Percentiles rank a stretch among this genome's conserved stretches.
These are phyloP conservation scores for Circinella umbellata DNA, from an alignment of 371 early-diverging fungal species.

Conservation along the genomic window DNA sequence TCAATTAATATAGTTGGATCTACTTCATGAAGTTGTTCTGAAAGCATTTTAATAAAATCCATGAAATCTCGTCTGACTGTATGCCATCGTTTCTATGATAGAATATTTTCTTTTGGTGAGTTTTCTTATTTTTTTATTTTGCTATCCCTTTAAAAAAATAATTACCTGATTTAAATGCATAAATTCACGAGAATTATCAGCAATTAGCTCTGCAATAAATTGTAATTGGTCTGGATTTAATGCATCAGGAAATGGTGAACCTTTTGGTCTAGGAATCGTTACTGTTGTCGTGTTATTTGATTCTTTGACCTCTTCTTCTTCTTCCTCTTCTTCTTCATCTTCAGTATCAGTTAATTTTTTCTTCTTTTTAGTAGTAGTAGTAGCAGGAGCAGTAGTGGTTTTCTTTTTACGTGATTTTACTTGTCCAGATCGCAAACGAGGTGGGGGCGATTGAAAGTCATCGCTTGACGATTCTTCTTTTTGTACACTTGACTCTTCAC, in stretches of 20 bases:
- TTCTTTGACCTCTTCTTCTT: constrained; percentile 5
- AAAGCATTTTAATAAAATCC: constrained; percentile 54
- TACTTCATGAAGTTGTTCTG: constrained; percentile 43
- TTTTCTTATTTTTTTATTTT: not conserved
- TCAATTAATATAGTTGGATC: constrained; percentile 53
- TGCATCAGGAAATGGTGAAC: constrained; percentile 57
- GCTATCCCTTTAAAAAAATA: not conserved
- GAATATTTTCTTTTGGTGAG: not conserved
- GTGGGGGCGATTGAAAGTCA: not conserved
- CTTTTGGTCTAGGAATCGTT: constrained; percentile 48
- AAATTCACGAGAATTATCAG: constrained; percentile 60
- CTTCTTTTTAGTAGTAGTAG: not conserved
- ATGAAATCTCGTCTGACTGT: constrained; percentile 49
- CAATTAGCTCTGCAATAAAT: constrained; percentile 52
- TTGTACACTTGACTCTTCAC: not conserved
- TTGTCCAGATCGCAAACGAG: not conserved
- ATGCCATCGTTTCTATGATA: constrained; percentile 37
- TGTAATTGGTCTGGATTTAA: constrained; percentile 52
- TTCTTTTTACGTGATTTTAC: constrained; percentile 1
- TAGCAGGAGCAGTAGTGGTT: not conserved
- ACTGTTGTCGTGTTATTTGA: not conserved
- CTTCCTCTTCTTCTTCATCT: not conserved
- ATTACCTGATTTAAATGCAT: constrained; percentile 42
- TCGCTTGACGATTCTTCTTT: not conserved
- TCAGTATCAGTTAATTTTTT: not conserved